A percentile compares a stretch with the other conserved stretches of the same genome.
These are phyloP conservation scores for Trapa bicornis DNA, from an alignment of 345 rosid species.

Conservation along the genomic window DNA sequence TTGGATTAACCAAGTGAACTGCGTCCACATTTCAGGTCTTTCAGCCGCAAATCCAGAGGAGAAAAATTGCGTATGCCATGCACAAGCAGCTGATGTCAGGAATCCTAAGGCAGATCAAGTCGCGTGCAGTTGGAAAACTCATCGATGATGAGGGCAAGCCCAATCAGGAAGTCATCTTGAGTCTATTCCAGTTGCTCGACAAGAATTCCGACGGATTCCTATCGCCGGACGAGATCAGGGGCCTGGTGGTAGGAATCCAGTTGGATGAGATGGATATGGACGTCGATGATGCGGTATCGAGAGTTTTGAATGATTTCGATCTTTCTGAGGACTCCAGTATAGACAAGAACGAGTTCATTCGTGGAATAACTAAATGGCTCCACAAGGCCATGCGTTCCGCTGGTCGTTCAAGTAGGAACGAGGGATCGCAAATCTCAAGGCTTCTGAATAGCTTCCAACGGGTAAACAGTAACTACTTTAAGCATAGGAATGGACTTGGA, in stretches of 20 bases:
- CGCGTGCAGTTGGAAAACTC: constrained; percentile 23
- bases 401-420: not conserved
- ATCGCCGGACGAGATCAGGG: constrained; percentile 30
- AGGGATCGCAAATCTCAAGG: constrained; percentile 4
- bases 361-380: constrained; percentile 31
- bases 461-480: not conserved
- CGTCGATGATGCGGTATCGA: constrained; percentile 25
- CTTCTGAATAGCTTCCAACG: constrained; percentile 4
- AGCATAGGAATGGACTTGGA: too few relatives aligned
- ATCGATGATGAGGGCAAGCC: constrained; percentile 24
- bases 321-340: constrained; percentile 14
- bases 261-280: constrained; percentile 30
- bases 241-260: constrained; percentile 31
- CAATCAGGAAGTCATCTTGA: constrained; percentile 9
- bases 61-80: constrained; percentile 27
- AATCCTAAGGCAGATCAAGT: constrained; percentile 25
- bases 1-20: not conserved
- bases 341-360: constrained; percentile 18
- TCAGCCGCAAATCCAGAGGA: constrained; percentile 42
- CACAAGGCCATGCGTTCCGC: constrained; percentile 16
- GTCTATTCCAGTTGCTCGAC: constrained; percentile 32
- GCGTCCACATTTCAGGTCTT: constrained; percentile 16
- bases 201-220: constrained; percentile 18
- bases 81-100: constrained; percentile 41
- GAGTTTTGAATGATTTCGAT: constrained; percentile 30